phyloP scores from a whole-genome alignment of 768 basidiomycete species.

The Saitozyma podzolica region DNA sequence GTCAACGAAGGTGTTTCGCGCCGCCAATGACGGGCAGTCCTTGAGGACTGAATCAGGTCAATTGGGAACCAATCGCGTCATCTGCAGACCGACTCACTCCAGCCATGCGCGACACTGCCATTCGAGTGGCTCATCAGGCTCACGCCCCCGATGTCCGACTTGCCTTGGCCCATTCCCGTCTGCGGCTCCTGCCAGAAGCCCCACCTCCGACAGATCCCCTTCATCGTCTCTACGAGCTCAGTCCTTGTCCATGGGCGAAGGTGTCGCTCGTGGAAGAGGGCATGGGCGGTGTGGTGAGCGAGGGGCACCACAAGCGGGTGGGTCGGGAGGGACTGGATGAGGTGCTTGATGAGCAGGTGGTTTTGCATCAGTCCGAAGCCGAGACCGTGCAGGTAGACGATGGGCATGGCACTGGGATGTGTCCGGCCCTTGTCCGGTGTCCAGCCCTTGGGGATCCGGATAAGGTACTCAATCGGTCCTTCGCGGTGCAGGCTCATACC shows the following conservation, averaged over 20 bases:
- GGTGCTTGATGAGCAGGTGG: slow-evolving; percentile 58
- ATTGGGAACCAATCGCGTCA: neutral
- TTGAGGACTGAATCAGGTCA: slow-evolving; percentile 61
- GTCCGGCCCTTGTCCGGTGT: slow-evolving; percentile 60
- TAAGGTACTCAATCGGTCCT: slow-evolving; percentile 74
- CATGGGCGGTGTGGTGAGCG: slow-evolving; percentile 84
- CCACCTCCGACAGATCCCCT: too few species aligned
- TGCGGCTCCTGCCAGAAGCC: slow-evolving; percentile 61
- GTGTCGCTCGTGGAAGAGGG: slow-evolving; percentile 73
- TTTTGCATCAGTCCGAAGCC: slow-evolving; percentile 74
- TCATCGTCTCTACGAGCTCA: slow-evolving; percentile 60
- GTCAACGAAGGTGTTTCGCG: too few species aligned
- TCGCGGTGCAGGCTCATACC: slow-evolving; percentile 57
- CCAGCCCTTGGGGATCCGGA: slow-evolving; percentile 72
- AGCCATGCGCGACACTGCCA: slow-evolving; percentile 57
- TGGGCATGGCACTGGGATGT: slow-evolving; percentile 55
- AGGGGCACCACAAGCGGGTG: slow-evolving; percentile 77
- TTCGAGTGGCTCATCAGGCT: slow-evolving; percentile 87
- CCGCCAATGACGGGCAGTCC: slow-evolving; percentile 65
- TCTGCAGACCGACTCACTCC: slow-evolving; percentile 3
- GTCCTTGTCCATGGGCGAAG: slow-evolving; percentile 68
- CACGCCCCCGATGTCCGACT: slow-evolving; percentile 58
- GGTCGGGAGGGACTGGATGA: slow-evolving; percentile 58
- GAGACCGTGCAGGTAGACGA: slow-evolving; percentile 87
- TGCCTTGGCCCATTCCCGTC: neutral